A percentile compares a stretch with the other conserved stretches of the same genome.
phyloP scores from a whole-genome alignment of 2,329 filamentous ascomycete genomes.

The Exutisphaerella laricina region DNA sequence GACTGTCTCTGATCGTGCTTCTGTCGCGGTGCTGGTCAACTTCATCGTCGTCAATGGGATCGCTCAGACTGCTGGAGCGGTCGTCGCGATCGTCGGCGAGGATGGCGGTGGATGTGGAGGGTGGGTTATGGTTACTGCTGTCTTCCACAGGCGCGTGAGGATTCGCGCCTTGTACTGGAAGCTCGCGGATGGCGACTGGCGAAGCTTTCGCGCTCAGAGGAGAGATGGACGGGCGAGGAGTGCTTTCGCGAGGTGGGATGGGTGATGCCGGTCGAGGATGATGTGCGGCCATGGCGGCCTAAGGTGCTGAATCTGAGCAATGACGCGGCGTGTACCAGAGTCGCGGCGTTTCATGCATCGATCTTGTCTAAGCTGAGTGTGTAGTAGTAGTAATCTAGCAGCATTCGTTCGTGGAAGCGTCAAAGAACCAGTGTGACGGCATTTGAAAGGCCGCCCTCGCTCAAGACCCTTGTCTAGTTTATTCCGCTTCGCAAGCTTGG shows the following conservation, averaged over 20 bases:
- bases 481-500: too few species aligned
- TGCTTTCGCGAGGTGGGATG: constrained; percentile 12
- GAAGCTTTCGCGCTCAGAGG: constrained; percentile 32
- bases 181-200: constrained; percentile 22
- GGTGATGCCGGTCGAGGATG: constrained; percentile 5
- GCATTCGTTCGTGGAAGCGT: too few species aligned
- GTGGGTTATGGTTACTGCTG: background rate
- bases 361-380: too few species aligned
- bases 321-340: too few species aligned
- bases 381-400: too few species aligned
- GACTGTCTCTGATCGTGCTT: constrained; percentile 4
- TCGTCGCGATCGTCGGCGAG: constrained; percentile 27
- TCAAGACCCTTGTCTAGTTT: too few species aligned
- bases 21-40: constrained; percentile 19
- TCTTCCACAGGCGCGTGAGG: background rate
- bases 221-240: constrained; percentile 29
- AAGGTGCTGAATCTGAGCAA: too few species aligned
- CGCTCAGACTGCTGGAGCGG: constrained; percentile 85
- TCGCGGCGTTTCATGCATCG: too few species aligned
- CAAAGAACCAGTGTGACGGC: too few species aligned
- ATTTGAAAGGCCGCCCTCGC: too few species aligned
- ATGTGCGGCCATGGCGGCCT: constrained; percentile 2
- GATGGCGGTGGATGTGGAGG: constrained; percentile 11
- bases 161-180: constrained; percentile 1
- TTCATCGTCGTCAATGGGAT: constrained; percentile 61